phyloP scores from a whole-genome alignment of 2,329 filamentous ascomycete genomes.

The Trichoderma simmonsii region DNA sequence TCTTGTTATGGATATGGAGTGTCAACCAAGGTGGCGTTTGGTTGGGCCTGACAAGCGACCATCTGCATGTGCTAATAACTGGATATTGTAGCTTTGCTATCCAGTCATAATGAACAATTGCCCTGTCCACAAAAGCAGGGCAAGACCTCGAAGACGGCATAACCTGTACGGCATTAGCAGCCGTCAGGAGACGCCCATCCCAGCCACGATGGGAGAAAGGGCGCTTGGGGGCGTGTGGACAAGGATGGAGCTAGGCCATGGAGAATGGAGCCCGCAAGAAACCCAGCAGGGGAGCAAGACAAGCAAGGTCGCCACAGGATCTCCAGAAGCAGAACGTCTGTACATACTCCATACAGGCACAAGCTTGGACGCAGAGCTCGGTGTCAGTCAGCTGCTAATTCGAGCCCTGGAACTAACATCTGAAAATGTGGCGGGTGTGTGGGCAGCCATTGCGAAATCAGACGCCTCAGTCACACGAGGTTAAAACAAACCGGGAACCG shows the following conservation, averaged over 20 bases:
- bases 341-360: not conserved
- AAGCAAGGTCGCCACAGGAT: not conserved
- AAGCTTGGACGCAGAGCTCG: not conserved
- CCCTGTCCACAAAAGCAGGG: not conserved
- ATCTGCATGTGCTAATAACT: not conserved
- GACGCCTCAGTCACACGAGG: slow-evolving; percentile 13
- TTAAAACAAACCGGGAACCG: slow-evolving; percentile 14
- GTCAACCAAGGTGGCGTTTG: slow-evolving; percentile 11
- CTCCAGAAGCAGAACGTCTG: not conserved
- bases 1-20: slow-evolving; percentile 8
- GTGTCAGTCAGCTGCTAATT: slow-evolving; percentile 3
- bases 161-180: not conserved
- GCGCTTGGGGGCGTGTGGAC: slow-evolving; percentile 13
- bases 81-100: not conserved
- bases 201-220: slow-evolving; percentile 4
- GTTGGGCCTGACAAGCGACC: slow-evolving; percentile 8
- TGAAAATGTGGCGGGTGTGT: slow-evolving; percentile 8
- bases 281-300: slow-evolving; percentile 2
- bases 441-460: slow-evolving; percentile 2
- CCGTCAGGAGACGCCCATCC: slow-evolving; percentile 2
- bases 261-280: slow-evolving; percentile 9
- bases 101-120: not conserved
- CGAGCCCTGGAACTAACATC: slow-evolving; percentile 12
- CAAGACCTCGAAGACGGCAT: not conserved
- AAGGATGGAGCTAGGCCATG: slow-evolving; percentile 15